A percentile compares a stretch with the other conserved stretches of the same genome.
These are phyloP conservation scores for Phallus indusiatus DNA, from an alignment of 768 basidiomycete genomes.

Conservation along the genomic window DNA sequence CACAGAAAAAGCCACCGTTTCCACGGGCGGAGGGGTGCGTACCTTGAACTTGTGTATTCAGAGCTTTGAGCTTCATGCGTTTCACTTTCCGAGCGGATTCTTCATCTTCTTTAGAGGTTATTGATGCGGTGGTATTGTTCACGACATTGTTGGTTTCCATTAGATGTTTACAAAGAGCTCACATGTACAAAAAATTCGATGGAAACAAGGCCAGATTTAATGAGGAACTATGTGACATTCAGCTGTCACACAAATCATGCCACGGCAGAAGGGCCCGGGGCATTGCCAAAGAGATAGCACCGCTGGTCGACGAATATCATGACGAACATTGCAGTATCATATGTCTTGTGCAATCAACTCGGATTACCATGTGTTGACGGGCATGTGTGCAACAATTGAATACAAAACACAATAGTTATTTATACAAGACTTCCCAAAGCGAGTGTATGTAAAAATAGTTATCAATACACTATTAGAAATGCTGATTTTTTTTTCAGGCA, in stretches of 20 bases:
- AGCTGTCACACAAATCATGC: background rate
- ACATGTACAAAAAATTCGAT: background rate
- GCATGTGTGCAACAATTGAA: background rate
- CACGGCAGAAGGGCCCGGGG: background rate
- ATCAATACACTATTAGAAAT: background rate
- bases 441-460: background rate
- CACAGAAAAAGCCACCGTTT: background rate
- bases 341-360: too few relatives aligned
- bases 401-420: background rate
- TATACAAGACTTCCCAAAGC: background rate
- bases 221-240: background rate
- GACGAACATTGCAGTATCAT: too few relatives aligned
- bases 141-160: constrained; percentile 5
- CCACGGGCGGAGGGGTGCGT: too few relatives aligned
- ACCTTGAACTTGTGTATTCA: constrained; percentile 41
- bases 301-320: too few relatives aligned
- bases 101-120: constrained; percentile 45
- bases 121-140: constrained; percentile 21
- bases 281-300: background rate
- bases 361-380: too few relatives aligned
- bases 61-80: constrained; percentile 47
- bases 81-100: constrained; percentile 44
- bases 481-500: background rate
- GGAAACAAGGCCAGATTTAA: background rate
- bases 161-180: background rate